Evolutionary conservation across 345 rosid genomes (phyloP).

Genomic region (Euphorbia peplus): DNA sequence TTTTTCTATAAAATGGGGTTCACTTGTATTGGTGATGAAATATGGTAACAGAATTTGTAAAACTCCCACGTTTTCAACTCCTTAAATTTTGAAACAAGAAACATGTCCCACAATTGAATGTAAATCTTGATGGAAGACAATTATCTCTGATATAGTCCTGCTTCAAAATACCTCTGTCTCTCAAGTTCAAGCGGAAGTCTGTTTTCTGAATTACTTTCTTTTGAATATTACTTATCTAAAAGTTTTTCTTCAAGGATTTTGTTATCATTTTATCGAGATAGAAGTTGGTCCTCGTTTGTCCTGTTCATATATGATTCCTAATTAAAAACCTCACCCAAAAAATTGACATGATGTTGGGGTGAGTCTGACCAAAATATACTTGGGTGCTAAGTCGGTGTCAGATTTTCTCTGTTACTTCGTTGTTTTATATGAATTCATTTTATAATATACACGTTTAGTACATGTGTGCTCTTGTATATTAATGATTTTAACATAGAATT

Average conservation of each 20-base stretch:
- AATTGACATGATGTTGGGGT: neutral
- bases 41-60: neutral
- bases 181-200: neutral
- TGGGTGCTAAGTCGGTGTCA: neutral
- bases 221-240: neutral
- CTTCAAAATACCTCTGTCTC: constrained; percentile 1
- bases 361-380: neutral
- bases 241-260: neutral
- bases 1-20: neutral
- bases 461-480: constrained; percentile 1
- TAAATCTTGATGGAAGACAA: neutral
- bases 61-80: neutral
- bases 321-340: neutral
- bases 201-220: neutral
- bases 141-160: neutral
- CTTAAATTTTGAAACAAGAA: neutral
- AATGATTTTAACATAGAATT: neutral
- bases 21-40: neutral
- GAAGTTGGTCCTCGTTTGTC: neutral
- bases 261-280: neutral
- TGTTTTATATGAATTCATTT: neutral
- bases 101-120: neutral
- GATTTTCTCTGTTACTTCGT: neutral
- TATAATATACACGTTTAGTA: neutral
- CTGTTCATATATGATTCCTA: neutral